These are phyloP conservation scores for Kingdonia uniflora DNA, from an alignment of 164 flowering plant genomes.

Conservation along the genomic window DNA sequence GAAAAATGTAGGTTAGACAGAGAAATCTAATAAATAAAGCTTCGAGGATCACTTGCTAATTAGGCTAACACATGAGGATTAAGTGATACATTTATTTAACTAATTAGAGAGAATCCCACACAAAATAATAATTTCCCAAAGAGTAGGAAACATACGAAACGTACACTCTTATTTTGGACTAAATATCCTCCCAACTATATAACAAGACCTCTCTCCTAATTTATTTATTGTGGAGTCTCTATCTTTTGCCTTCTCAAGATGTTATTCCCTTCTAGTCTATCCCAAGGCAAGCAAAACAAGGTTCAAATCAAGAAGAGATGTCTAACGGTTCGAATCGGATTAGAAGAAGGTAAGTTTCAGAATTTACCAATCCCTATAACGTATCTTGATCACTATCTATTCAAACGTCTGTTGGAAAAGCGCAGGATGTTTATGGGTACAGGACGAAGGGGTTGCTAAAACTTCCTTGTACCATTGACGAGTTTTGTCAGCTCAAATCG, in stretches of 20 bases:
- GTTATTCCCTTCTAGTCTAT: background rate
- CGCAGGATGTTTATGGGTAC: slow-evolving; percentile 47
- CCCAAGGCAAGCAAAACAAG: background rate
- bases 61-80: too few species aligned
- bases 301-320: slow-evolving; percentile 22
- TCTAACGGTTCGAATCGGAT: slow-evolving; percentile 31
- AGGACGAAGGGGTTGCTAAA: slow-evolving; percentile 32
- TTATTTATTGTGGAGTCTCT: too few species aligned
- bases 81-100: too few species aligned
- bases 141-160: too few species aligned
- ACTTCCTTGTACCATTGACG: slow-evolving; percentile 53
- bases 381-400: slow-evolving; percentile 41
- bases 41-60: too few species aligned
- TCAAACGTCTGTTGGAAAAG: slow-evolving; percentile 36
- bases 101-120: too few species aligned
- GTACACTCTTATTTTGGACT: too few species aligned
- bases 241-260: background rate
- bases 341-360: slow-evolving; percentile 27
- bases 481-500: slow-evolving; percentile 25
- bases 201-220: too few species aligned
- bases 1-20: too few species aligned
- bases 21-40: too few species aligned
- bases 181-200: too few species aligned
- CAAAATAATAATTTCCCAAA: too few species aligned
- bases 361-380: slow-evolving; percentile 48